Conservation (phyloP, 2,329 filamentous ascomycete genomes). For the Rhexocercosporidium sp. region DNA sequence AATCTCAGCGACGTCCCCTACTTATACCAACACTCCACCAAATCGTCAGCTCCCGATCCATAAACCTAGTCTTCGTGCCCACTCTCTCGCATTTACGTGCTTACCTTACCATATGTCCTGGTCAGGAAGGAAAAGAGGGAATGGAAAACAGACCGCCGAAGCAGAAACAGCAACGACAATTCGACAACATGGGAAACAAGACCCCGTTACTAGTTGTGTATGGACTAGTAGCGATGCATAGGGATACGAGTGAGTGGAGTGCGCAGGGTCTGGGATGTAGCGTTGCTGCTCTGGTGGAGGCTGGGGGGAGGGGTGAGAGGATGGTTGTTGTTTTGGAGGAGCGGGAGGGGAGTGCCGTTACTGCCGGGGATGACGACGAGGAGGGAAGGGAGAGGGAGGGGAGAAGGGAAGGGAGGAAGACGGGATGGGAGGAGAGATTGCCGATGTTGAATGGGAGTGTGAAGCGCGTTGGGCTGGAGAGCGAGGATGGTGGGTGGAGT, state of each 20-base stretch:
- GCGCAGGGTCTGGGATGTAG: slow-evolving; percentile 72
- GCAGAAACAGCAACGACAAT: not conserved
- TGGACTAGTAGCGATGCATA: slow-evolving; percentile 68
- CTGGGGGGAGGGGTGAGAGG: slow-evolving; percentile 54
- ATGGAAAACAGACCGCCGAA: slow-evolving; percentile 9
- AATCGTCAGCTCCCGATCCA: slow-evolving; percentile 69
- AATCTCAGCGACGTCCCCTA: slow-evolving; percentile 48
- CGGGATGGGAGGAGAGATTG: slow-evolving; percentile 55
- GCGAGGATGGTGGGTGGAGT: slow-evolving; percentile 59
- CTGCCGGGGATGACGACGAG: slow-evolving; percentile 44
- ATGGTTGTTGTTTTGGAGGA: slow-evolving; percentile 54
- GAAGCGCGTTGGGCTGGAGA: slow-evolving; percentile 47
- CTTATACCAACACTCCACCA: slow-evolving; percentile 70
- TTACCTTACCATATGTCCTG: slow-evolving; percentile 62
- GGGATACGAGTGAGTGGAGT: slow-evolving; percentile 74
- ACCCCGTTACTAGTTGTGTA: slow-evolving; percentile 63
- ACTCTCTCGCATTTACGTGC: slow-evolving; percentile 80
- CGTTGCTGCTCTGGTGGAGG: slow-evolving; percentile 66
- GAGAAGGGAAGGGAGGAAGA: slow-evolving; percentile 28
- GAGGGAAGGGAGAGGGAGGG: slow-evolving; percentile 38
- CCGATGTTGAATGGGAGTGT: slow-evolving; percentile 66
- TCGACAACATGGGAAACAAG: slow-evolving; percentile 29
- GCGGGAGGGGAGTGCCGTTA: slow-evolving; percentile 36
- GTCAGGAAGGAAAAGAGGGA: not conserved
- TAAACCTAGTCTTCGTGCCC: slow-evolving; percentile 74